Evolutionary conservation across 176 grass and related monocot species (phyloP).

Genomic region (Echinochloa phyllopogon): DNA sequence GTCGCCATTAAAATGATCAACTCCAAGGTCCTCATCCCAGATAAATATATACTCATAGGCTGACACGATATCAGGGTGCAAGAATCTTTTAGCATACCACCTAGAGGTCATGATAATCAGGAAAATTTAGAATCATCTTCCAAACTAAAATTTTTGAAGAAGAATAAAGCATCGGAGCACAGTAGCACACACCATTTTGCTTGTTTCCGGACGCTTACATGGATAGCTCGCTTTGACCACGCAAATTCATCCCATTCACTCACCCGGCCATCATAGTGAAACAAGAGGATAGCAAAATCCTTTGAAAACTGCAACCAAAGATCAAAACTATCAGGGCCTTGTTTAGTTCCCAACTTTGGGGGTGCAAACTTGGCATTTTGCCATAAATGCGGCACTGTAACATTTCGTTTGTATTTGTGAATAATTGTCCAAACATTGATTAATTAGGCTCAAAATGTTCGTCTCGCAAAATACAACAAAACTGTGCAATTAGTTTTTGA

Average conservation of each 20-base stretch:
- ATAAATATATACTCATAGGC: constrained; percentile 89
- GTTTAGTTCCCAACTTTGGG: no score
- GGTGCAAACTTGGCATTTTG: no score
- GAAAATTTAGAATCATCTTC: constrained; percentile 14
- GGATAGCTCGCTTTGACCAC: constrained; percentile 82
- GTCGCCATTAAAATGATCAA: constrained; percentile 88
- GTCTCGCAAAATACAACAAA: no score
- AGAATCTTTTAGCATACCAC: constrained; percentile 96
- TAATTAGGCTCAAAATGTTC: no score
- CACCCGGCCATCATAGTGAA: constrained; percentile 84
- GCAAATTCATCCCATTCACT: constrained; percentile 86
- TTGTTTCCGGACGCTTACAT: constrained; percentile 72
- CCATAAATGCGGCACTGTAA: no score
- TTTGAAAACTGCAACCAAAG: constrained; percentile 71
- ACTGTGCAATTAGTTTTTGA: no score
- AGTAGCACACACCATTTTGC: constrained; percentile 63
- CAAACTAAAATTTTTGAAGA: constrained; percentile 20
- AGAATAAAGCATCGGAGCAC: constrained; percentile 4
- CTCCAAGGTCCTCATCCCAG: constrained; percentile 95
- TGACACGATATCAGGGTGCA: constrained; percentile 95
- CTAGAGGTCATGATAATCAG: constrained; percentile 44
- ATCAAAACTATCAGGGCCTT: constrained; percentile 28
- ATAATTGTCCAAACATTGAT: no score
- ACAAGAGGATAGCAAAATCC: constrained; percentile 77
- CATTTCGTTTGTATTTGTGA: no score